phyloP scores from a whole-genome alignment of 2,329 filamentous ascomycete genomes.

The Aspergillus sp. region DNA sequence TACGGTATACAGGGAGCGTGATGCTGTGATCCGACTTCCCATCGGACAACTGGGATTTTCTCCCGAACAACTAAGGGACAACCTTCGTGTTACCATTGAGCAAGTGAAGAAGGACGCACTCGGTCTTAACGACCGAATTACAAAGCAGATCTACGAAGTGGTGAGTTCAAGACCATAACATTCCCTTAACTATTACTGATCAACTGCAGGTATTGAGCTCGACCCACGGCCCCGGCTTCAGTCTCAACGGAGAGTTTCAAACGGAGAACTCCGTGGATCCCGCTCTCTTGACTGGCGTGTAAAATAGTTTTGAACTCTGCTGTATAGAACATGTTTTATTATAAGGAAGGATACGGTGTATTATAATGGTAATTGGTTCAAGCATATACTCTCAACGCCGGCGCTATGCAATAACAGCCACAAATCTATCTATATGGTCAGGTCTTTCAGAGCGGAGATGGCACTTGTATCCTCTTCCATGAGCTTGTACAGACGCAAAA shows the following conservation, averaged over 20 bases:
- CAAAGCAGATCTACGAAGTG: constrained; percentile 73
- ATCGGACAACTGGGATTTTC: constrained; percentile 88
- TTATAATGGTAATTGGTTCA: constrained; percentile 39
- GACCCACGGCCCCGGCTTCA: constrained; percentile 82
- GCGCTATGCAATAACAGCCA: constrained; percentile 40
- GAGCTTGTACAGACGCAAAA: constrained; percentile 61
- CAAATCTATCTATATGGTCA: constrained; percentile 30
- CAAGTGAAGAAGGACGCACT: constrained; percentile 76
- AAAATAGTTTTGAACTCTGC: constrained; percentile 37
- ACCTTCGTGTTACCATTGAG: constrained; percentile 75
- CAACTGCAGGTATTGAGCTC: constrained; percentile 71
- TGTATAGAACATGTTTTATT: constrained; percentile 46
- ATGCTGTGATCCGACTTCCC: constrained; percentile 83
- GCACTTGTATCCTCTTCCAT: constrained; percentile 62
- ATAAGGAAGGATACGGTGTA: constrained; percentile 40
- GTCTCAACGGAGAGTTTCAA: constrained; percentile 76
- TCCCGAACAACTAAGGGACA: constrained; percentile 79
- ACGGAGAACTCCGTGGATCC: constrained; percentile 59
- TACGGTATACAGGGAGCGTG: constrained; percentile 80
- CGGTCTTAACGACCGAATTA: constrained; percentile 61
- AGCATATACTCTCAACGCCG: constrained; percentile 39
- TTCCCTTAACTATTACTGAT: not conserved
- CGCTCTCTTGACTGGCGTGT: constrained; percentile 45
- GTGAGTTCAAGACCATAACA: constrained; percentile 42
- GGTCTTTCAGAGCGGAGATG: constrained; percentile 55